Percentiles rank a stretch among this genome's conserved stretches.
phyloP scores from a whole-genome alignment of 2,329 filamentous ascomycete species.

The Aspergillus persii region DNA sequence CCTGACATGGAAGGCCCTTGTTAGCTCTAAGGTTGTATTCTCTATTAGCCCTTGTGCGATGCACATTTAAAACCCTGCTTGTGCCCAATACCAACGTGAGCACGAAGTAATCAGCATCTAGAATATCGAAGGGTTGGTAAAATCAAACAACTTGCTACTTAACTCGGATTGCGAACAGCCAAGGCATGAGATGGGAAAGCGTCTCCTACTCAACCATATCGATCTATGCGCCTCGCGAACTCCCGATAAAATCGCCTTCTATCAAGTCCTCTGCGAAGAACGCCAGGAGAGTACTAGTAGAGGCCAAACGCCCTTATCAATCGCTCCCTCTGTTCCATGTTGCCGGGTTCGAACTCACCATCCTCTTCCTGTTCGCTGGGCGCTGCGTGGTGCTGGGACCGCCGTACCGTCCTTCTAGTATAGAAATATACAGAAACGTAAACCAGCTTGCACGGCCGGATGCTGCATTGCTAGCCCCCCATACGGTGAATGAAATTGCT shows the following conservation, averaged over 20 bases:
- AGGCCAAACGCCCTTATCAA: not conserved
- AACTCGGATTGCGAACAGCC: not conserved
- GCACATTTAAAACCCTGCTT: too few relatives aligned
- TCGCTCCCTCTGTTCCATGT: constrained; percentile 8
- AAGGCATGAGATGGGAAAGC: not conserved
- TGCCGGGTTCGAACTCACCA: not conserved
- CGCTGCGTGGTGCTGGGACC: not conserved
- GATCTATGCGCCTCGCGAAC: not conserved
- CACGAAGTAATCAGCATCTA: too few relatives aligned
- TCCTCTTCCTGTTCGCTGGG: constrained; percentile 1
- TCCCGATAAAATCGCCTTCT: not conserved
- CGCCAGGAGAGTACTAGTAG: not conserved
- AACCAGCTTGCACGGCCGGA: not conserved
- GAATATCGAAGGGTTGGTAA: not conserved
- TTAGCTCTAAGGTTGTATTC: too few relatives aligned
- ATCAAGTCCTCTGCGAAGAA: not conserved
- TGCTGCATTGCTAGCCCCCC: constrained; percentile 4
- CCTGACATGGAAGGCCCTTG: too few relatives aligned
- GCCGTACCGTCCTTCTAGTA: not conserved
- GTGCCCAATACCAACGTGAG: too few relatives aligned
- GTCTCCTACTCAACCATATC: not conserved
- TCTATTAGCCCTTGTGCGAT: too few relatives aligned
- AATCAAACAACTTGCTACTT: not conserved
- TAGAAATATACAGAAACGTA: not conserved
- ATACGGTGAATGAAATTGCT: constrained; percentile 4